Evolutionary conservation across 1,139 yeast genomes (phyloP).

Genomic region (Taiozyma sp.): DNA sequence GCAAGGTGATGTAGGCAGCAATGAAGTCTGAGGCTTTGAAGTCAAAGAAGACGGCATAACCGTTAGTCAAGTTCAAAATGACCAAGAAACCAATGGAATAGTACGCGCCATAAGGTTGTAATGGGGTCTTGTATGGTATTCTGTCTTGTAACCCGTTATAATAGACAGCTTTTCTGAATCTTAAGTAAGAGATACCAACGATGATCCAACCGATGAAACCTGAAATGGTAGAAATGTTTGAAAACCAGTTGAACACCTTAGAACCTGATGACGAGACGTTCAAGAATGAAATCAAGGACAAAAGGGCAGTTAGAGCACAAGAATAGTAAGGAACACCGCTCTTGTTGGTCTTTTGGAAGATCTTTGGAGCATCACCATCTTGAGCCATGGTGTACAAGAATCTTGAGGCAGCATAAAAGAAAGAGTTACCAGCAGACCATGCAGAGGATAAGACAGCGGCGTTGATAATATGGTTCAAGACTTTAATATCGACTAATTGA

Average conservation of each 20-base stretch:
- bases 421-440: conserved; percentile 52
- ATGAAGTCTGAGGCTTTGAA: conserved; percentile 62
- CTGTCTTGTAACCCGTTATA: conserved; percentile 39
- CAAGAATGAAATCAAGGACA: conserved; percentile 27
- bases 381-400: conserved; percentile 33
- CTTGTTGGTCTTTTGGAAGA: conserved; percentile 36
- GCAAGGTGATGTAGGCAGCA: conserved; percentile 66
- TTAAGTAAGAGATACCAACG: conserved; percentile 52
- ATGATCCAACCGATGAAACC: conserved; percentile 61
- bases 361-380: conserved; percentile 44
- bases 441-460: conserved; percentile 66
- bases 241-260: conserved; percentile 64
- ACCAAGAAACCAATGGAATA: conserved; percentile 46
- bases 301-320: conserved; percentile 32
- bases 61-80: conserved; percentile 46
- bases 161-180: conserved; percentile 53
- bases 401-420: conserved; percentile 31
- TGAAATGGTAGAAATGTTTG: conserved; percentile 64
- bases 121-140: conserved; percentile 31
- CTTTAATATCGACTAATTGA: conserved; percentile 55
- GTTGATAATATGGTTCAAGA: conserved; percentile 60
- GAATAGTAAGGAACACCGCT: conserved; percentile 52
- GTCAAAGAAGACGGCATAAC: conserved; percentile 62
- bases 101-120: conserved; percentile 59
- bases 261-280: conserved; percentile 50